Base-by-base conservation (phyloP, 2,329 filamentous ascomycete genomes). In the Rachicladosporium sp. region DNA sequence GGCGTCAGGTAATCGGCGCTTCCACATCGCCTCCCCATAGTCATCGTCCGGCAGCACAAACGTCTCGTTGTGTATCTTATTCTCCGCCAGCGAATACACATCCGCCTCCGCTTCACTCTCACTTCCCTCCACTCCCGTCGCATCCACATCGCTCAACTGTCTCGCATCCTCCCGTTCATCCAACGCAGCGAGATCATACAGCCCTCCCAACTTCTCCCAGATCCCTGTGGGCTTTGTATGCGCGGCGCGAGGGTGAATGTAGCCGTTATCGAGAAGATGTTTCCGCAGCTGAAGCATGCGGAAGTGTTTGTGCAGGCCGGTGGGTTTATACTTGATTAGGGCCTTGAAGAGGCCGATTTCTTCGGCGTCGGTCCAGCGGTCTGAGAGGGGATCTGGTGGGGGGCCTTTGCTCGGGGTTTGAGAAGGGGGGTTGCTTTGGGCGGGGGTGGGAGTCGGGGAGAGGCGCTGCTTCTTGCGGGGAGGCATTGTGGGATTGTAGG, bases 301-400 rank as follows among this genome's bases (percentile, higher is more conserved):
- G 57, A 94, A 93, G 61, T 94, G 86, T 59, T 89, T 93, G 66
- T 94, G 87, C 71, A 94, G 83, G 44, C 87, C 89, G 31, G 89
- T 89, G n/a, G 91, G 91, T 59, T 98, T 98, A 82, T 84, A 94
- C 56, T 80, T 75, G 48, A 96, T 88, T 49, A 96, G 81, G 38
- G 80, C 86, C 58, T 95, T 95, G 65, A 94, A 86, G 1, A 98
- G 71, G 31, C 86, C 88, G 1, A 85, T 87, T 49, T 93, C 82
- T 61, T 98, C 91, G 55, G 95, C 89, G 54, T 94, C 88, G 3
- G 87, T 95, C 91, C 91, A 98, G 19, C 80, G 75, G 48, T 89
- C 84, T 41, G 76, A 74, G 36, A 74, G 60, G 3, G 69, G 55
- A 45, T 77, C 65, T 29, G 15, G 15, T 6, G 49, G 45, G 12